Conservation (phyloP, 202 grass and related monocot species). For the Hordeum pubiflorum region DNA sequence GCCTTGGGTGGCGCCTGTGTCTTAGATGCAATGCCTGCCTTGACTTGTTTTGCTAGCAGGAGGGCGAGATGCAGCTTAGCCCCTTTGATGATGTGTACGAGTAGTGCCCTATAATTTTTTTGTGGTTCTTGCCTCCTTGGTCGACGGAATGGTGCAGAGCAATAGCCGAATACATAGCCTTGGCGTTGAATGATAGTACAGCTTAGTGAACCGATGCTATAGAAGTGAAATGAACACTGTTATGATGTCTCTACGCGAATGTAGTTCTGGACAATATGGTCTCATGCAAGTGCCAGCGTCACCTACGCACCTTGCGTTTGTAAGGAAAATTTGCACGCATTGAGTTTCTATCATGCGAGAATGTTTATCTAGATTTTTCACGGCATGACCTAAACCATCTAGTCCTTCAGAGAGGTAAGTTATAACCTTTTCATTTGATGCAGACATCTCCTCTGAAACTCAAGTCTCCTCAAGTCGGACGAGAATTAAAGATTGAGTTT, state of each 20-base stretch:
- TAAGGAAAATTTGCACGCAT: not conserved
- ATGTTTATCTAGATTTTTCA: too few species aligned
- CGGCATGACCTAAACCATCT: too few species aligned
- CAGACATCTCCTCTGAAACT: too few species aligned
- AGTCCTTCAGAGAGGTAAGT: too few species aligned
- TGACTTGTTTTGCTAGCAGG: not conserved
- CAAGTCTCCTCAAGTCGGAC: too few species aligned
- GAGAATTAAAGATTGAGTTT: too few species aligned
- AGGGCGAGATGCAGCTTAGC: too few species aligned
- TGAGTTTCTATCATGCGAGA: too few species aligned
- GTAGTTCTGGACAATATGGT: not conserved
- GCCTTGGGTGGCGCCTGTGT: not conserved
- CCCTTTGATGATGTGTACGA: not conserved
- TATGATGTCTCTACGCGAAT: not conserved
- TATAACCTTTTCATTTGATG: too few species aligned
- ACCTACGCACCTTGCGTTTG: not conserved
- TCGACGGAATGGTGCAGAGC: not conserved
- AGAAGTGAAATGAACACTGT: not conserved
- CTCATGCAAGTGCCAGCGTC: not conserved
- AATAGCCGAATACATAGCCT: not conserved
- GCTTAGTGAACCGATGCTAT: not conserved
- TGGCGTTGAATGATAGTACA: not conserved
- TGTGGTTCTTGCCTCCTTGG: not conserved
- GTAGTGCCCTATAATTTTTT: too few species aligned
- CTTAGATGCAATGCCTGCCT: slow-evolving; percentile 21